Base-by-base conservation (phyloP, 2,329 filamentous ascomycete genomes). In the Lecanicillium sp. region DNA sequence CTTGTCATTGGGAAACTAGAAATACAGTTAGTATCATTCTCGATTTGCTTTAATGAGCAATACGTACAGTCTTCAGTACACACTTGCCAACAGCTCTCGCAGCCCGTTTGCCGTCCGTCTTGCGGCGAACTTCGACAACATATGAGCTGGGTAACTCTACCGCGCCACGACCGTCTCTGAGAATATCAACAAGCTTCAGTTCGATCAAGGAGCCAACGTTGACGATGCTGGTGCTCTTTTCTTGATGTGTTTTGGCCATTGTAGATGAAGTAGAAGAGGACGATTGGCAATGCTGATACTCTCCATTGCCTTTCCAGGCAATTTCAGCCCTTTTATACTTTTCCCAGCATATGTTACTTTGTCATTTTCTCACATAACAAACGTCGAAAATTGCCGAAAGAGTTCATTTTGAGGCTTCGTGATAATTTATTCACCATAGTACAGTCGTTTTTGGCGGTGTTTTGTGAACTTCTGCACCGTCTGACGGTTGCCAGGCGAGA, bases 401-500 rank as follows among this genome's bases (percentile, higher is more conserved):
- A n/a, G 9, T 29, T 44, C 6, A n/a, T 27, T 15, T 29, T 23
- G 37, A 44, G 42, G 32, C 29, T 23, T 44, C 23, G 42, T 33
- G 32, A 44, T 36, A 29, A 30, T 14, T 27, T 11, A 7, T 37
- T 37, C 32, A 29, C 42, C 17, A 37, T 24, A 6, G 19, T 12
- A 9, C 8, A 12, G 23, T 14, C 36, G 15, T 7, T n/a, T 37
- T 11, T 6, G 12, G 23, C 21, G 32, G 42, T 29, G 42, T 37
- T 44, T 44, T 36, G 42, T 44, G 42, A 44, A 27, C 21, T 37
- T 36, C 32, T 36, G 32, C 42, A 44, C 42, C 3, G 2, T 44
- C 29, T 21, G 21, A n/a, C 27, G 42, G 42, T 29, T 37, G 32
- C 32, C 12, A 6, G 30, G 21, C 23, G 41, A 14, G 5, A 33